These are phyloP conservation scores for Fusarium pseudograminearum DNA, from an alignment of 2,329 filamentous ascomycete species.

Conservation along the genomic window DNA sequence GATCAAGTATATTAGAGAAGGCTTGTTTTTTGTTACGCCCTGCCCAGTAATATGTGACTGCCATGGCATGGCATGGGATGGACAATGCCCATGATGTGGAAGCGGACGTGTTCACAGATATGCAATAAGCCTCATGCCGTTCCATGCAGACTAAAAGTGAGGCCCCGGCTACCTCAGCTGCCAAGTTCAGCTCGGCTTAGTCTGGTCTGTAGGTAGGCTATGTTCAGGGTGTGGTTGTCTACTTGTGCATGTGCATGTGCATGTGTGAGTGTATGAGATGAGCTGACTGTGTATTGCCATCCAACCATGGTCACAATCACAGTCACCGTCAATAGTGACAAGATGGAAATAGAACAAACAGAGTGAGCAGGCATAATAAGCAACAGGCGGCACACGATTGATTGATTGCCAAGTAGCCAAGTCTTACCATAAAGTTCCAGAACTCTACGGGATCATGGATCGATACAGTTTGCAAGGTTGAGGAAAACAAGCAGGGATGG, in stretches of 20 bases:
- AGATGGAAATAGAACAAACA: slow-evolving; percentile 5
- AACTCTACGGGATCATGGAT: slow-evolving; percentile 15
- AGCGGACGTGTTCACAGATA: slow-evolving; percentile 12
- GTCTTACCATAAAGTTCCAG: slow-evolving; percentile 7
- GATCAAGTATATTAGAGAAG: slow-evolving; percentile 25
- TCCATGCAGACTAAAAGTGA: neutral
- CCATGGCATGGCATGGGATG: neutral
- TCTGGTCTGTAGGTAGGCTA: slow-evolving; percentile 5
- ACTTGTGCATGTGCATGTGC: neutral
- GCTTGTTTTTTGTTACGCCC: slow-evolving; percentile 17
- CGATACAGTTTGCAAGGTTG: slow-evolving; percentile 6
- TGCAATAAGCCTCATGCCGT: slow-evolving; percentile 10
- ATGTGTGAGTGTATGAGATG: neutral
- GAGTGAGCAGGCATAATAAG: neutral
- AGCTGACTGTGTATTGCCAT: slow-evolving; percentile 13
- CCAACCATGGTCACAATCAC: neutral
- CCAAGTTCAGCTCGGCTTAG: neutral
- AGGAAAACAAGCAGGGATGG: slow-evolving; percentile 4
- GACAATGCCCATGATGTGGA: neutral
- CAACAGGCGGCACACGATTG: neutral
- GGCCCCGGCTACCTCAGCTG: slow-evolving; percentile 4
- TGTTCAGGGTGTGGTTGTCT: slow-evolving; percentile 2
- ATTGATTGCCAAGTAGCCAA: slow-evolving; percentile 13
- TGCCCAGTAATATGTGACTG: neutral
- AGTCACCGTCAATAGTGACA: neutral